Percentiles rank a stretch among this genome's conserved stretches.
phyloP scores from a whole-genome alignment of 305 asterid genomes.

The Fraxinus angustifolia region DNA sequence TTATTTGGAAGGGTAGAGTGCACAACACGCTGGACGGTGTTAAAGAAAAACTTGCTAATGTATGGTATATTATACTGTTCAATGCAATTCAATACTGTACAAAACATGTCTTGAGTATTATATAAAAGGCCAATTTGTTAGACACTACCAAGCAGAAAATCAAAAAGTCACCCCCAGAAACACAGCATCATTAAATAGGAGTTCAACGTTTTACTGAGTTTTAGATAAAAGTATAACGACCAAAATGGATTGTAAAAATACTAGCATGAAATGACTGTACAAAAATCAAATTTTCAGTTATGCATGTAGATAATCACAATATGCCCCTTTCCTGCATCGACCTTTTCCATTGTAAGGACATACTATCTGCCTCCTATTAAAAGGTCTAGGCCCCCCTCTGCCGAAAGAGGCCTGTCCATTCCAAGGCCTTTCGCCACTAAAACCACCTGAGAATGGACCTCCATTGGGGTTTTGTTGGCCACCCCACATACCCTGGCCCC shows the following conservation, averaged over 20 bases:
- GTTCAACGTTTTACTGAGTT: not conserved
- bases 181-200: not conserved
- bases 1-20: not conserved
- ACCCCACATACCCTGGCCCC: constrained; percentile 50
- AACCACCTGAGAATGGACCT: constrained; percentile 52
- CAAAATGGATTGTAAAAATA: not conserved
- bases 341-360: constrained; percentile 70
- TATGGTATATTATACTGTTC: not conserved
- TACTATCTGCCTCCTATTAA: constrained; percentile 29
- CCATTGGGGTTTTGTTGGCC: constrained; percentile 45
- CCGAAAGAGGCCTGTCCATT: constrained; percentile 59
- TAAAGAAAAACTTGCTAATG: not conserved
- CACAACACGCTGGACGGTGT: not conserved
- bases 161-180: not conserved
- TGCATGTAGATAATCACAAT: constrained; percentile 66
- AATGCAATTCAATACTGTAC: not conserved
- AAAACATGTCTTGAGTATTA: not conserved
- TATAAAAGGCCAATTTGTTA: not conserved
- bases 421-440: constrained; percentile 61
- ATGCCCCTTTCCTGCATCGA: constrained; percentile 64
- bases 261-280: constrained; percentile 28
- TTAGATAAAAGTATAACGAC: not conserved
- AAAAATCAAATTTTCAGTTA: constrained; percentile 21
- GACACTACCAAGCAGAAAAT: not conserved
- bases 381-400: constrained; percentile 36